Evolutionary conservation across 192 early-diverging fungal genomes (phyloP).

Genomic region (Entrophospora sp.): DNA sequence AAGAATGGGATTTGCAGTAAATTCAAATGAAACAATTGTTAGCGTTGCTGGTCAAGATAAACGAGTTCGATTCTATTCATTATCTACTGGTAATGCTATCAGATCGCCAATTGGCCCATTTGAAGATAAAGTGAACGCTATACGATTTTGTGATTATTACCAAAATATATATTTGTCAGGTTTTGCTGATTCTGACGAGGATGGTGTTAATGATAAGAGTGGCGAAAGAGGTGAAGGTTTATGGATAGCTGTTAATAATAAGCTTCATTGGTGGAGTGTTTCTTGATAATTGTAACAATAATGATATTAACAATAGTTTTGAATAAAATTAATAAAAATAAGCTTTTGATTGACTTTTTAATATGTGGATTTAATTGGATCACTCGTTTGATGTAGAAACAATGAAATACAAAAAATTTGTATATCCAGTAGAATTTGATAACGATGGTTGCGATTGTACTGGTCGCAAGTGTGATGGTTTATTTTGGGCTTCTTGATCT

Average conservation of each 20-base stretch:
- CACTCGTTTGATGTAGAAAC: too few species aligned
- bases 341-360: too few species aligned
- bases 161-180: too few species aligned
- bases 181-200: not conserved
- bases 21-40: not conserved
- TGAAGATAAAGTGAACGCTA: not conserved
- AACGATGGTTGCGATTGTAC: too few species aligned
- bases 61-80: not conserved
- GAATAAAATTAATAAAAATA: too few species aligned
- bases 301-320: too few species aligned
- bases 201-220: not conserved
- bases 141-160: not conserved
- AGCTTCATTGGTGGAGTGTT: slow-evolving; percentile 3
- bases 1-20: not conserved
- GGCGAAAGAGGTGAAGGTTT: not conserved
- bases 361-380: too few species aligned
- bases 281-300: too few species aligned
- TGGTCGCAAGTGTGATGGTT: too few species aligned
- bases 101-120: slow-evolving; percentile 3
- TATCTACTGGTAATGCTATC: not conserved
- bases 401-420: too few species aligned
- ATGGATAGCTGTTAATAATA: not conserved
- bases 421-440: too few species aligned
- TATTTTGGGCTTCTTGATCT: too few species aligned
- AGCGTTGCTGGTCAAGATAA: slow-evolving; percentile 7